Evolutionary conservation across 768 basidiomycete genomes (phyloP).

Genomic region (Chalciporus sphaerocephalus): DNA sequence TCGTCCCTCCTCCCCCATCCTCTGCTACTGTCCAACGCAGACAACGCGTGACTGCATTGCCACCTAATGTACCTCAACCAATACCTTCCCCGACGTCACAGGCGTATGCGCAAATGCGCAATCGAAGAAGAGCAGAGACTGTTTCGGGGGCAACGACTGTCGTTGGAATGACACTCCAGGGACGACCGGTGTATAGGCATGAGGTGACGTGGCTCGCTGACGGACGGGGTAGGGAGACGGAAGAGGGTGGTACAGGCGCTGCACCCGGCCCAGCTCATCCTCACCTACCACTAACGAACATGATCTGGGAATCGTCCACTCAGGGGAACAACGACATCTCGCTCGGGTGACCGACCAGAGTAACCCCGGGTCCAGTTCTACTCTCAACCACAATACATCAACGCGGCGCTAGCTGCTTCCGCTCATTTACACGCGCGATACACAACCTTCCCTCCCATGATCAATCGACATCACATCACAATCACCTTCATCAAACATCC

Average conservation of each 20-base stretch:
- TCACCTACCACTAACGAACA: slow-evolving; percentile 20
- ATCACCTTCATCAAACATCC: not conserved
- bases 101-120: slow-evolving; percentile 20
- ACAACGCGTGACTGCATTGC: slow-evolving; percentile 29
- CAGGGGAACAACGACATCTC: slow-evolving; percentile 30
- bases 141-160: slow-evolving; percentile 29
- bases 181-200: slow-evolving; percentile 28
- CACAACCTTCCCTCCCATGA: not conserved
- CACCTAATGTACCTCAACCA: slow-evolving; percentile 21
- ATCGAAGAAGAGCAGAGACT: slow-evolving; percentile 33
- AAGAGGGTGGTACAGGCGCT: slow-evolving; percentile 17
- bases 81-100: slow-evolving; percentile 20
- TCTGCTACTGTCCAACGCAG: slow-evolving; percentile 16
- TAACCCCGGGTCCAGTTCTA: slow-evolving; percentile 5
- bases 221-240: slow-evolving; percentile 14
- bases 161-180: slow-evolving; percentile 26
- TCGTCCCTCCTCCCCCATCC: slow-evolving; percentile 14
- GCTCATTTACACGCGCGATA: not conserved
- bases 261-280: slow-evolving; percentile 18
- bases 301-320: slow-evolving; percentile 27
- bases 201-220: slow-evolving; percentile 27
- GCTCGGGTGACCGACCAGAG: slow-evolving; percentile 21
- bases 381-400: slow-evolving; percentile 4
- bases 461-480: slow-evolving; percentile 1
- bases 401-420: not conserved